Percentiles rank a stretch among this genome's conserved stretches.
phyloP scores from a whole-genome alignment of 2,329 filamentous ascomycete genomes.

The Pseudonectria buxi region DNA sequence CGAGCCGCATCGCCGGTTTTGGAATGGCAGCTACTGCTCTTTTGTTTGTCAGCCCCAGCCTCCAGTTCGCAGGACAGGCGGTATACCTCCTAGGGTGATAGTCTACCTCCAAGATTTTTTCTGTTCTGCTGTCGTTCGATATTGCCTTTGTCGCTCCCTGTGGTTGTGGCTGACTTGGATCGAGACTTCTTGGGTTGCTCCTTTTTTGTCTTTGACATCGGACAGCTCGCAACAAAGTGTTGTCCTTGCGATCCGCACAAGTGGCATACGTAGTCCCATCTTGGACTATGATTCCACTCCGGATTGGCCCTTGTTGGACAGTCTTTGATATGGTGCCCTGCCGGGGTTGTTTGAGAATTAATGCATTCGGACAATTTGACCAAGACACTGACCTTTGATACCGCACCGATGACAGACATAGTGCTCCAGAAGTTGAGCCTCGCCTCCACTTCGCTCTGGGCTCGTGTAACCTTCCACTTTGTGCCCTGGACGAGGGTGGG shows the following conservation, averaged over 20 bases:
- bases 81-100: constrained; percentile 19
- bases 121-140: too few species aligned
- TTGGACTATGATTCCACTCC: constrained; percentile 1
- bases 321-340: constrained; percentile 14
- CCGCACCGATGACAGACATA: constrained; percentile 10
- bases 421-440: neutral
- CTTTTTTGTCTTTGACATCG: neutral
- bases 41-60: too few species aligned
- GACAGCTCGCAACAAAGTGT: constrained; percentile 11
- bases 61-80: too few species aligned
- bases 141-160: neutral
- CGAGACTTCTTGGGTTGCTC: too few species aligned
- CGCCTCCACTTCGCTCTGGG: neutral
- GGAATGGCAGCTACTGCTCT: too few species aligned
- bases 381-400: constrained; percentile 4
- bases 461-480: too few species aligned
- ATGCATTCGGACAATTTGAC: neutral
- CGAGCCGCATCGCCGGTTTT: too few species aligned
- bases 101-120: constrained; percentile 11
- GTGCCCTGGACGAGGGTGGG: too few species aligned
- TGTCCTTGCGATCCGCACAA: constrained; percentile 9
- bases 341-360: neutral
- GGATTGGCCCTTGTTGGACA: constrained; percentile 7
- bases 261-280: constrained; percentile 10
- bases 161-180: neutral